phyloP scores from a whole-genome alignment of 2,329 filamentous ascomycete species.

The Hypoxylon sp. region DNA sequence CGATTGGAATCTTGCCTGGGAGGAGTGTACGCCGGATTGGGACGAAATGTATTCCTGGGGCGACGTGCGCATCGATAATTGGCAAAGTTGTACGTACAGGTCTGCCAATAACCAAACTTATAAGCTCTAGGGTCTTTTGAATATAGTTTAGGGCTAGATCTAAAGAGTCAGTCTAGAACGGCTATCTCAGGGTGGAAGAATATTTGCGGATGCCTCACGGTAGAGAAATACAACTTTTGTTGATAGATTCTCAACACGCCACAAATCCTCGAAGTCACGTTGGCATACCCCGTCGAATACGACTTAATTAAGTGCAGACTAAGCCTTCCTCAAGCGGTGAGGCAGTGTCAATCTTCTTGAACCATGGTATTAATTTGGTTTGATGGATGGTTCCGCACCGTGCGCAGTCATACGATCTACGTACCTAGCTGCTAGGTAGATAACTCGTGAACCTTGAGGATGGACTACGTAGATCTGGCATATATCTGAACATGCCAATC shows the following conservation, averaged over 20 bases:
- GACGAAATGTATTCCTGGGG: constrained; percentile 24
- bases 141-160: not conserved
- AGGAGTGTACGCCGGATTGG: constrained; percentile 26
- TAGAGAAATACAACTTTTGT: not conserved
- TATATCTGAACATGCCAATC: constrained; percentile 1
- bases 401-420: not conserved
- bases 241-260: not conserved
- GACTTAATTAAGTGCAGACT: not conserved
- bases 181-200: not conserved
- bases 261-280: not conserved
- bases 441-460: not conserved
- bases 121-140: not conserved
- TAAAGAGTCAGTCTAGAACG: not conserved
- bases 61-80: constrained; percentile 24
- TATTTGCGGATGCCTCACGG: not conserved
- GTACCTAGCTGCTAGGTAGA: too few species aligned
- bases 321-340: not conserved
- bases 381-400: not conserved
- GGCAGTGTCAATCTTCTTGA: not conserved
- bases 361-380: not conserved
- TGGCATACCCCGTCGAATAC: not conserved
- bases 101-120: constrained; percentile 8
- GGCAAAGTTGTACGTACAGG: constrained; percentile 25
- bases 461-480: not conserved
- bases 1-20: constrained; percentile 25